A percentile compares a stretch with the other conserved stretches of the same genome.
These are phyloP conservation scores for Heritiera fomes DNA, from an alignment of 345 rosid genomes.

Conservation along the genomic window DNA sequence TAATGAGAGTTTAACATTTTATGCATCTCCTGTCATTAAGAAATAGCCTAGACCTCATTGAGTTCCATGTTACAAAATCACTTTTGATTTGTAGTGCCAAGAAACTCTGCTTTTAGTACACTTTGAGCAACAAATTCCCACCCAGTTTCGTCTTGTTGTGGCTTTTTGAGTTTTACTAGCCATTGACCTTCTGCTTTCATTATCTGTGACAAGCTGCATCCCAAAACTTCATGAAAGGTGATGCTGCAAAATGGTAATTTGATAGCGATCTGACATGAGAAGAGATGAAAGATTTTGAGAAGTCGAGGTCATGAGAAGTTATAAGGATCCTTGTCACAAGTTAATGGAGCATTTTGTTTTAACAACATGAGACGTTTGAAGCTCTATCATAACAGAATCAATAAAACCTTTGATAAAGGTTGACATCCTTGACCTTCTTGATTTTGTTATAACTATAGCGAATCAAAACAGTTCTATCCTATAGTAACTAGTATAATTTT, in stretches of 20 bases:
- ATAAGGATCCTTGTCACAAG: conserved; percentile 36
- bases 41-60: neutral
- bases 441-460: conserved; percentile 1
- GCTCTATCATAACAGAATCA: conserved; percentile 7
- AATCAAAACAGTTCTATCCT: neutral
- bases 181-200: conserved; percentile 34
- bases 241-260: conserved; percentile 37
- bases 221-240: conserved; percentile 37
- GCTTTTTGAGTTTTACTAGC: conserved; percentile 31
- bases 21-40: neutral
- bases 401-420: conserved; percentile 3
- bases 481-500: neutral
- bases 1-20: neutral
- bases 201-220: conserved; percentile 37
- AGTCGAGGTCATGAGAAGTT: conserved; percentile 38
- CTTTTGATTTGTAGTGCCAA: neutral
- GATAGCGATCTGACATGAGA: conserved; percentile 40
- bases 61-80: neutral
- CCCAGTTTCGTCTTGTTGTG: neutral
- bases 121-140: too few species aligned
- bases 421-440: conserved; percentile 2
- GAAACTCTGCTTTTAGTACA: too few species aligned
- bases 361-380: conserved; percentile 25
- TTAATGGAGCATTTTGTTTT: conserved; percentile 31
- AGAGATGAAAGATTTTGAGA: conserved; percentile 43